phyloP scores from a whole-genome alignment of 1,139 yeast genomes.

The Starmera stellimalicola region DNA sequence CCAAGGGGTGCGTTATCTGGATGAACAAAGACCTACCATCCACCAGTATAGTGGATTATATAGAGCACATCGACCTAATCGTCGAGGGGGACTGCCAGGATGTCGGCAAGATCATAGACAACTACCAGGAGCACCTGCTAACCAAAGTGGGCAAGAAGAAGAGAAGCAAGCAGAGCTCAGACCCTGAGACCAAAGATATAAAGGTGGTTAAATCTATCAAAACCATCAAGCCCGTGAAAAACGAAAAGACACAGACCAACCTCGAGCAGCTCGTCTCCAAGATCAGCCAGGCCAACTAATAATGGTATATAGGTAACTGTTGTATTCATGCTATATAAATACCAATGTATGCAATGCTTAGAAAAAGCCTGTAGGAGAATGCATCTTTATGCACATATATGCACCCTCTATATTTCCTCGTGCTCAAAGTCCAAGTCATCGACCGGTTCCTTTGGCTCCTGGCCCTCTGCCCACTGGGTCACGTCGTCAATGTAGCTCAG shows the following conservation, averaged over 20 bases:
- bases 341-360: too few relatives aligned
- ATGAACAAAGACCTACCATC: constrained; percentile 45
- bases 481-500: constrained; percentile 91
- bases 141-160: constrained; percentile 4
- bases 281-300: too few relatives aligned
- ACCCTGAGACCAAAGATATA: constrained; percentile 1
- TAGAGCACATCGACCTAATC: constrained; percentile 43
- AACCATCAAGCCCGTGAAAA: background rate
- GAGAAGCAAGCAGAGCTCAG: constrained; percentile 1
- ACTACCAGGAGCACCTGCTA: constrained; percentile 18
- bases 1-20: constrained; percentile 50
- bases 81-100: constrained; percentile 55
- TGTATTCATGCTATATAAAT: too few relatives aligned
- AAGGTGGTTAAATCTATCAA: background rate
- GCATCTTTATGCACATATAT: too few relatives aligned
- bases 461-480: constrained; percentile 95
- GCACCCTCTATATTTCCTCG: constrained; percentile 8
- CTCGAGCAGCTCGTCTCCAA: constrained; percentile 15
- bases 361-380: too few relatives aligned
- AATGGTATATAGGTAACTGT: too few relatives aligned
- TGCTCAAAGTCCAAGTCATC: constrained; percentile 63
- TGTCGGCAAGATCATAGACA: constrained; percentile 27
- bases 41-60: constrained; percentile 36
- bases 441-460: constrained; percentile 92
- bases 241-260: constrained; percentile 14